Evolutionary conservation across 2,329 filamentous ascomycete species (phyloP).

Genomic region (Didymella segeticola): DNA sequence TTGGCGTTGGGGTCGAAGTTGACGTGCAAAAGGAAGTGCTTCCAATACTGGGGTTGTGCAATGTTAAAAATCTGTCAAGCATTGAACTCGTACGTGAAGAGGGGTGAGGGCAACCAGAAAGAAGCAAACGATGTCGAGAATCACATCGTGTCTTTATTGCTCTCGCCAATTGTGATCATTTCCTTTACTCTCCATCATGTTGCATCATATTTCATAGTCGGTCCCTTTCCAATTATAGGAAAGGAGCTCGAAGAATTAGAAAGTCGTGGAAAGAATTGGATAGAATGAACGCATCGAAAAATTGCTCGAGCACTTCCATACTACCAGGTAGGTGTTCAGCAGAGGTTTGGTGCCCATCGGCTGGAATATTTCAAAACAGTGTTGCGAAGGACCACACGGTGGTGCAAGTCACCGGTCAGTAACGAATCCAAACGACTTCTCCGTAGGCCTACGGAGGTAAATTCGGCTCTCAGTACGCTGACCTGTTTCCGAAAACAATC

Average conservation of each 20-base stretch:
- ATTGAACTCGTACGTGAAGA: too few species aligned
- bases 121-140: too few species aligned
- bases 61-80: too few species aligned
- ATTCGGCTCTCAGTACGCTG: slow-evolving; percentile 54
- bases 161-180: too few species aligned
- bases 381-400: slow-evolving; percentile 46
- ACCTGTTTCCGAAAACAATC: slow-evolving; percentile 54
- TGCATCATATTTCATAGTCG: too few species aligned
- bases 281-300: slow-evolving; percentile 49
- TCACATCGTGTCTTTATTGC: too few species aligned
- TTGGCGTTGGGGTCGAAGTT: too few species aligned
- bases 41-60: too few species aligned
- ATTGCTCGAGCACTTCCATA: slow-evolving; percentile 54
- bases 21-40: neutral
- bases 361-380: neutral
- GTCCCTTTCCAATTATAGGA: slow-evolving; percentile 48
- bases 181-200: too few species aligned
- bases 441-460: slow-evolving; percentile 58
- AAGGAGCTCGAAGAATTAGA: slow-evolving; percentile 49
- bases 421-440: slow-evolving; percentile 47
- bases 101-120: too few species aligned
- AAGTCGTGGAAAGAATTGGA: too few species aligned
- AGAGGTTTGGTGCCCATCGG: too few species aligned
- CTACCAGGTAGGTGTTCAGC: slow-evolving; percentile 29
- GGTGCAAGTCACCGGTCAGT: slow-evolving; percentile 41